phyloP scores from a whole-genome alignment of 495 filamentous ascomycete genomes.

The Penicillium canescens region DNA sequence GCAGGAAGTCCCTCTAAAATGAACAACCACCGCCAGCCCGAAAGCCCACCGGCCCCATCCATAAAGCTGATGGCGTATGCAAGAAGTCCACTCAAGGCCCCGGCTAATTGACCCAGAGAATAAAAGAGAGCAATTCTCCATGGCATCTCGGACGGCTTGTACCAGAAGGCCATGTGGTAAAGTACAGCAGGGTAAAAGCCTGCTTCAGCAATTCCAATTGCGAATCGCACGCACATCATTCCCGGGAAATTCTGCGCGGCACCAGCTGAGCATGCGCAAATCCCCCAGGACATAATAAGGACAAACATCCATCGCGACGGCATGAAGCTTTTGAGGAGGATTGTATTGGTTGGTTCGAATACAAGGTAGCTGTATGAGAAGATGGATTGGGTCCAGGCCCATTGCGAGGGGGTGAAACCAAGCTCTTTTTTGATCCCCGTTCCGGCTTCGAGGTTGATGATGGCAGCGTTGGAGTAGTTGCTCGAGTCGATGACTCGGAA shows the following conservation, averaged over 20 bases:
- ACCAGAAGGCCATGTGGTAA: slow-evolving; percentile 45
- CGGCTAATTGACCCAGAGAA: slow-evolving; percentile 34
- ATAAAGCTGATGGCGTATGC: slow-evolving; percentile 44
- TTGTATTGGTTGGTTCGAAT: slow-evolving; percentile 43
- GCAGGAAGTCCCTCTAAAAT: slow-evolving; percentile 47
- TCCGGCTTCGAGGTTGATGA: slow-evolving; percentile 47
- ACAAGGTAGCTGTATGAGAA: slow-evolving; percentile 43
- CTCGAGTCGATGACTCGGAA: slow-evolving; percentile 41
- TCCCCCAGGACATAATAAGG: slow-evolving; percentile 41
- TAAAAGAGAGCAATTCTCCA: slow-evolving; percentile 40
- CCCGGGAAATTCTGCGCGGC: slow-evolving; percentile 38
- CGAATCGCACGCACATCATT: slow-evolving; percentile 42
- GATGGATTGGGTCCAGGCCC: slow-evolving; percentile 44
- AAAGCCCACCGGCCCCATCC: slow-evolving; percentile 32
- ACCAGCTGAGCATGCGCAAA: slow-evolving; percentile 34
- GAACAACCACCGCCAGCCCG: slow-evolving; percentile 49
- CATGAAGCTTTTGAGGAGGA: slow-evolving; percentile 31
- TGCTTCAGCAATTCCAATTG: slow-evolving; percentile 41
- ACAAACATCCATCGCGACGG: slow-evolving; percentile 48
- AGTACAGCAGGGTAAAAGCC: slow-evolving; percentile 41
- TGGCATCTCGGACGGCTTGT: slow-evolving; percentile 36
- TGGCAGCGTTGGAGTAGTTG: slow-evolving; percentile 47
- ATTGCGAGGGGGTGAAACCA: slow-evolving; percentile 33
- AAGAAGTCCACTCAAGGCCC: slow-evolving; percentile 39
- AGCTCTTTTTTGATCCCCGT: slow-evolving; percentile 46